These are phyloP conservation scores for Debaryomyces singareniensis DNA, from an alignment of 1,139 yeast genomes.

Conservation along the genomic window DNA sequence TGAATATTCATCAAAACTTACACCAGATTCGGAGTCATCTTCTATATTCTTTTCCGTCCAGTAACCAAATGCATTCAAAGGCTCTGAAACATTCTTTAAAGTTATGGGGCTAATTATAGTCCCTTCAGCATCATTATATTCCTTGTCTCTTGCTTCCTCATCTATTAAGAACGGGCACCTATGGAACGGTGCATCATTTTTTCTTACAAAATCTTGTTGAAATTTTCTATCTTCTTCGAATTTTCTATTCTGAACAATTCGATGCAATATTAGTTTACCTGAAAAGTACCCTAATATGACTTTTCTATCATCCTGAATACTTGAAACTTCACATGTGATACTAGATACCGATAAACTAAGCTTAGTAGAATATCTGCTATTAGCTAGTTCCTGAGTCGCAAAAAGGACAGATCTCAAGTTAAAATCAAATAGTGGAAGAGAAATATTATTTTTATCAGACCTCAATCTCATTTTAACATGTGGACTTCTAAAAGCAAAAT, in stretches of 20 bases:
- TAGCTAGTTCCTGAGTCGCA: slow-evolving; percentile 63
- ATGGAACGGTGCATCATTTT: slow-evolving; percentile 80
- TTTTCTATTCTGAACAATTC: slow-evolving; percentile 52
- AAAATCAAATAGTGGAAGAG: slow-evolving; percentile 17
- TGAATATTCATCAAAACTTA: neutral
- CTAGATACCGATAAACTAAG: slow-evolving; percentile 46
- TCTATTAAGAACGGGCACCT: slow-evolving; percentile 67
- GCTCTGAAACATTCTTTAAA: slow-evolving; percentile 59
- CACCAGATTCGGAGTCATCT: no score
- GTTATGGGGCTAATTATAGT: slow-evolving; percentile 58
- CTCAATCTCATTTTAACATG: slow-evolving; percentile 19
- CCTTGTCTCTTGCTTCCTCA: slow-evolving; percentile 36
- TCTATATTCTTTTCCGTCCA: neutral
- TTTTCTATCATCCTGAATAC: slow-evolving; percentile 10
- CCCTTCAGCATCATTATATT: slow-evolving; percentile 43
- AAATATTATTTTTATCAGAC: slow-evolving; percentile 11
- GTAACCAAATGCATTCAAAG: slow-evolving; percentile 28
- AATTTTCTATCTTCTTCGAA: slow-evolving; percentile 37
- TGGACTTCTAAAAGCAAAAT: slow-evolving; percentile 45
- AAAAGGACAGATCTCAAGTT: slow-evolving; percentile 35
- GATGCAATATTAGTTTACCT: slow-evolving; percentile 55
- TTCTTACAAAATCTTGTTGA: slow-evolving; percentile 61
- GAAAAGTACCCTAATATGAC: slow-evolving; percentile 25
- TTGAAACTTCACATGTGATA: slow-evolving; percentile 24
- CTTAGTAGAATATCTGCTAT: slow-evolving; percentile 55